Conservation (phyloP, 2,329 filamentous ascomycete genomes). For the Aspergillus thermomutatus region DNA sequence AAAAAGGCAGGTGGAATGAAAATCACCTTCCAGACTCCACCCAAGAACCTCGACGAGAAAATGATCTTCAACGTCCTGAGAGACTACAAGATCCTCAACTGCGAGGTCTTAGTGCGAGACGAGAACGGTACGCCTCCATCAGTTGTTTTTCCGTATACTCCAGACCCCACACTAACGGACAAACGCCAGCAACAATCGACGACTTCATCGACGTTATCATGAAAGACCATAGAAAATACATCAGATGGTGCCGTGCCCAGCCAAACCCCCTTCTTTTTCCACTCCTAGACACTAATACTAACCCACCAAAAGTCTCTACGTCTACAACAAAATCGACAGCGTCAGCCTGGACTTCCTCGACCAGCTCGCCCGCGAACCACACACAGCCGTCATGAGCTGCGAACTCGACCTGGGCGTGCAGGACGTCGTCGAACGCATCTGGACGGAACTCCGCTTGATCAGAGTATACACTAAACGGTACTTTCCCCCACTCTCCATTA, state of each 20-base stretch:
- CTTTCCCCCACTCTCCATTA: background rate
- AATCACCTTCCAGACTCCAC: constrained; percentile 87
- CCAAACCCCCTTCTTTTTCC: background rate
- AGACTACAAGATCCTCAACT: constrained; percentile 98
- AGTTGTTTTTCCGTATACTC: background rate
- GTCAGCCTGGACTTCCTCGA: constrained; percentile 92
- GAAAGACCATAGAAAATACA: constrained; percentile 98
- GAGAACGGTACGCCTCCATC: constrained; percentile 62
- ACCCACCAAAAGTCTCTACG: constrained; percentile 64
- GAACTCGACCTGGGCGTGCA: constrained; percentile 90
- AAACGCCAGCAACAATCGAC: constrained; percentile 72
- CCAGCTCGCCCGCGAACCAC: constrained; percentile 82
- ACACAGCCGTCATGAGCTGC: constrained; percentile 96
- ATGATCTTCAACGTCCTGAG: constrained; percentile 97
- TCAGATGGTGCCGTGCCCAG: constrained; percentile 59
- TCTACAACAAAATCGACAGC: constrained; percentile 99
- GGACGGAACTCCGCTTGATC: constrained; percentile 87
- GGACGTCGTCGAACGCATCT: constrained; percentile 92
- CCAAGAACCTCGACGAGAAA: constrained; percentile 91
- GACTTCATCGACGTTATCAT: constrained; percentile 99
- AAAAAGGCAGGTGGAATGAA: constrained; percentile 99
- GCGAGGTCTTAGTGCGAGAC: constrained; percentile 90
- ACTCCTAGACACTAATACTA: background rate
- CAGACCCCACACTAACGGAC: constrained; percentile 3
- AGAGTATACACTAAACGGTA: constrained; percentile 86